Conservation (phyloP, 1,284 basidiomycete species). For the Sphaerobolus stellatus region DNA sequence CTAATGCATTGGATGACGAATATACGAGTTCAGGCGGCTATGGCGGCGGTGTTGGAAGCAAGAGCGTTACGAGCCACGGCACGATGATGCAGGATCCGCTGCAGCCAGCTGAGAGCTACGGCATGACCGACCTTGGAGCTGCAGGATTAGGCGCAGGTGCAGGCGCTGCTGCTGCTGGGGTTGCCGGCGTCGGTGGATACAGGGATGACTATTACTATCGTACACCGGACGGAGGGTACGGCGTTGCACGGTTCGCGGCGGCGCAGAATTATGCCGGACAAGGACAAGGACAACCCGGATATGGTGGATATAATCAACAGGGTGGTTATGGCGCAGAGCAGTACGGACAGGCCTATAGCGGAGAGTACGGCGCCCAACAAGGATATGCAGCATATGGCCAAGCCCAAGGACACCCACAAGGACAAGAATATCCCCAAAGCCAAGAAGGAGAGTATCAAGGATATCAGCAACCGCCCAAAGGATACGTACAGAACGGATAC, state of each 20-base stretch:
- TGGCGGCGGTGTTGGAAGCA: conserved; percentile 20
- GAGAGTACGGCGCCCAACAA: no score
- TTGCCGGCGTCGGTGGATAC: background rate
- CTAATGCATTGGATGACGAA: conserved; percentile 54
- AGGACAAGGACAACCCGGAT: background rate
- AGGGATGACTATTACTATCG: conserved; percentile 2
- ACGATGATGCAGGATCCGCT: conserved; percentile 56
- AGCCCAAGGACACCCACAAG: background rate
- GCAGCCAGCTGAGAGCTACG: conserved; percentile 40
- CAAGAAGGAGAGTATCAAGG: background rate
- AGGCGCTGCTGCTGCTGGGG: conserved; percentile 21
- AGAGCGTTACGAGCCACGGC: conserved; percentile 61
- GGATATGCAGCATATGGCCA: no score
- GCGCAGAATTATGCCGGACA: background rate
- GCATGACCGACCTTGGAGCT: conserved; percentile 44
- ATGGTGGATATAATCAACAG: background rate
- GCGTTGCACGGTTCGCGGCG: conserved; percentile 29
- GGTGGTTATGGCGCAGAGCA: background rate
- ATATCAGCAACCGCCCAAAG: background rate
- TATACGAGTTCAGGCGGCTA: conserved; percentile 29
- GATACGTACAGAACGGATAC: background rate
- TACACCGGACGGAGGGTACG: conserved; percentile 37
- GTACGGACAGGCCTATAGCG: background rate
- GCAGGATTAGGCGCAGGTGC: conserved; percentile 26
- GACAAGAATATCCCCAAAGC: background rate